phyloP scores from a whole-genome alignment of 257 asterid species.

The Nicotiana obtusifolia region DNA sequence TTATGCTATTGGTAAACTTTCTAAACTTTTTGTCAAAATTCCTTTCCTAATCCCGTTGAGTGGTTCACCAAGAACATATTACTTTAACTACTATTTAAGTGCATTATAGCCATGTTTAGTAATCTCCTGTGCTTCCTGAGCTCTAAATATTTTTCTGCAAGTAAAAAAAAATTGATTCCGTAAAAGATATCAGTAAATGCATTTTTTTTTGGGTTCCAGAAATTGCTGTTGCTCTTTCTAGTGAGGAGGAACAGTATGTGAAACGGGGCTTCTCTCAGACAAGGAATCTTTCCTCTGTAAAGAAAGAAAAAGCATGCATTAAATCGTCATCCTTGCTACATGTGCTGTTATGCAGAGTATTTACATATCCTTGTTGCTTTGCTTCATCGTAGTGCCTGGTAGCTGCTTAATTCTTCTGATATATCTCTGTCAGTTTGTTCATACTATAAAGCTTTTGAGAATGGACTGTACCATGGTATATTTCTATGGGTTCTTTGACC shows the following conservation, averaged over 20 bases:
- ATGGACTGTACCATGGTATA: background rate
- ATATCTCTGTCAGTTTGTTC: background rate
- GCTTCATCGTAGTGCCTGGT: background rate
- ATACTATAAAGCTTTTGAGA: background rate
- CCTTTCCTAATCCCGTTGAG: background rate
- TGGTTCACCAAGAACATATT: background rate
- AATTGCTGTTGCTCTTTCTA: background rate
- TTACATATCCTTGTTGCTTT: background rate
- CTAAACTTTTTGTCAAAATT: background rate
- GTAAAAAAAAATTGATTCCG: background rate
- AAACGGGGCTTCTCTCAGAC: background rate
- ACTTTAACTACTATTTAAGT: background rate
- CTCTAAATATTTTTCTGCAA: background rate
- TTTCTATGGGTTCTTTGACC: background rate
- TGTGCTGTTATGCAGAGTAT: background rate
- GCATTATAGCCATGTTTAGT: background rate
- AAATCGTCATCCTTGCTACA: background rate
- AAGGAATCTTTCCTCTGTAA: background rate
- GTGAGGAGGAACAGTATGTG: background rate
- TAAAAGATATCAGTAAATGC: background rate
- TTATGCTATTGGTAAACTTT: constrained; percentile 74
- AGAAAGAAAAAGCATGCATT: background rate
- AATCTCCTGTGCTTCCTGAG: background rate
- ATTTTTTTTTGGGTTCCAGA: background rate
- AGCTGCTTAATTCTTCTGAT: background rate